Conservation (phyloP, 306 rosid species). For the Carpinus viminea region DNA sequence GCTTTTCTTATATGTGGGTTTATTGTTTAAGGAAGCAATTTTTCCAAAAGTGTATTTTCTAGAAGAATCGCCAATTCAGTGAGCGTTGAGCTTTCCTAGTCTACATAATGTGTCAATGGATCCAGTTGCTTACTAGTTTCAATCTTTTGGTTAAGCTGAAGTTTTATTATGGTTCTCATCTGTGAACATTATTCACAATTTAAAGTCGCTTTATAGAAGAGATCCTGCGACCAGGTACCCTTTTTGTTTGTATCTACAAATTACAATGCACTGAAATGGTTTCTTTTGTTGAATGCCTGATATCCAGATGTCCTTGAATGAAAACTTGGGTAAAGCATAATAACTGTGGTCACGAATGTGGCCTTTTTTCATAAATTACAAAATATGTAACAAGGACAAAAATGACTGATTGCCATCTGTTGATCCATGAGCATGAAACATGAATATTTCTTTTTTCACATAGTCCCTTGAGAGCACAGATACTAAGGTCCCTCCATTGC, state of each 20-base stretch:
- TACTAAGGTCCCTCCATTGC: constrained; percentile 54
- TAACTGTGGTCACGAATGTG: constrained; percentile 9
- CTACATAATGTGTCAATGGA: constrained; percentile 16
- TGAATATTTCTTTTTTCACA: too few relatives aligned
- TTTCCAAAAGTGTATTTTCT: constrained; percentile 21
- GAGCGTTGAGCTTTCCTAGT: background rate
- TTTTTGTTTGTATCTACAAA: constrained; percentile 20
- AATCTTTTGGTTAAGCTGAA: constrained; percentile 22
- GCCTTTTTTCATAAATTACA: constrained; percentile 8
- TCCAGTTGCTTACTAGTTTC: constrained; percentile 22
- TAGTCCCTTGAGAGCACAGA: constrained; percentile 1
- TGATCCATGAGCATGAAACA: constrained; percentile 18
- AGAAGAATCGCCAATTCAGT: constrained; percentile 14
- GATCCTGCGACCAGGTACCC: constrained; percentile 22
- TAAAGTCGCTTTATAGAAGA: constrained; percentile 6
- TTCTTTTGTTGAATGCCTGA: constrained; percentile 17
- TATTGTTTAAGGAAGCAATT: constrained; percentile 23
- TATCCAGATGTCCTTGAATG: constrained; percentile 1
- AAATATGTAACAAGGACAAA: background rate
- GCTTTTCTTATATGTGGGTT: constrained; percentile 22
- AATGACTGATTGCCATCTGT: constrained; percentile 16
- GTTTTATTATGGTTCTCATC: constrained; percentile 23
- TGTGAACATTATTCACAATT: constrained; percentile 12
- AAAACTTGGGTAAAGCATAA: background rate
- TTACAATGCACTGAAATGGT: constrained; percentile 7